Evolutionary conservation across 2,329 filamentous ascomycete species (phyloP).

Genomic region (Paramyrothecium sp.): DNA sequence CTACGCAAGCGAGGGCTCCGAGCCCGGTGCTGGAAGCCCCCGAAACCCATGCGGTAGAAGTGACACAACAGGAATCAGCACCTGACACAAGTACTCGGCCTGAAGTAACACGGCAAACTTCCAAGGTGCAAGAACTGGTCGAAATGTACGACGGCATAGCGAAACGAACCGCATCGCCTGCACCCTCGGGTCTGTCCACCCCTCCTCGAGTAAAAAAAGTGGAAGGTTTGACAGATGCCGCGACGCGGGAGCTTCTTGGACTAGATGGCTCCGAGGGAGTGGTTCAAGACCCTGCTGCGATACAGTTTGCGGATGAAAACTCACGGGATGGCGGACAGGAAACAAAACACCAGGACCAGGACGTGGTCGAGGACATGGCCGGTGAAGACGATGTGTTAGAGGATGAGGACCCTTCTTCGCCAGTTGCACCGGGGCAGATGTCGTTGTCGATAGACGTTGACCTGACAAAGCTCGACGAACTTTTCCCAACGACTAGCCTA

Average conservation of each 20-base stretch:
- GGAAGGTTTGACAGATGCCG: not conserved
- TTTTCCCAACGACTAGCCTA: conserved; percentile 26
- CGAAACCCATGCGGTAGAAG: not conserved
- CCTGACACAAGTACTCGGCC: conserved; percentile 8
- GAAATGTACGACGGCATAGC: conserved; percentile 47
- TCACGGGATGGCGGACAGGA: not conserved
- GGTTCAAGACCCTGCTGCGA: not conserved
- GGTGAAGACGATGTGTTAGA: not conserved
- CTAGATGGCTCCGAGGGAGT: not conserved
- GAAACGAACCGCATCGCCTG: conserved; percentile 14
- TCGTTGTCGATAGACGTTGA: conserved; percentile 25
- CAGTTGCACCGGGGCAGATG: not conserved
- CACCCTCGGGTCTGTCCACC: not conserved
- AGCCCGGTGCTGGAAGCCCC: not conserved
- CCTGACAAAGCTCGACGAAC: conserved; percentile 26
- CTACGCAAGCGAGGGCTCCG: not conserved
- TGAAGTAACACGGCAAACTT: conserved; percentile 23
- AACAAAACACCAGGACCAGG: not conserved
- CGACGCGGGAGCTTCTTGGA: not conserved
- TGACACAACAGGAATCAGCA: conserved; percentile 13
- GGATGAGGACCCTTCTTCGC: not conserved
- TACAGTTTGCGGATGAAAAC: not conserved
- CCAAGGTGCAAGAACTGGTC: conserved; percentile 51
- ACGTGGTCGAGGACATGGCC: not conserved
- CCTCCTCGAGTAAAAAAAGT: not conserved